phyloP scores from a whole-genome alignment of 805 yeast genomes.

The Priceomyces medius region DNA sequence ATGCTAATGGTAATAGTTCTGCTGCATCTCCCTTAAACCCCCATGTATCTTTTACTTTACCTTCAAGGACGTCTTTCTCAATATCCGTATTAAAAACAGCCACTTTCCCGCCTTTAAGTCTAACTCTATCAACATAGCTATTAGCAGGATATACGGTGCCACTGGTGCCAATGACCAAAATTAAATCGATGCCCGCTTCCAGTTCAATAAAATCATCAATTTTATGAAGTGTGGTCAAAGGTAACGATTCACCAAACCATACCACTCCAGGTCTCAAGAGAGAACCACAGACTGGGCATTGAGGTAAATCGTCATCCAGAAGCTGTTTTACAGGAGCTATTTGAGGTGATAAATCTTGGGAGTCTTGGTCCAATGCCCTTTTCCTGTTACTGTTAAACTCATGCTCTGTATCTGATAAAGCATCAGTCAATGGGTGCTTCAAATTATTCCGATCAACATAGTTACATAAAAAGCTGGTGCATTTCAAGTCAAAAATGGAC shows the following conservation, averaged over 20 bases:
- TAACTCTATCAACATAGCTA: conserved; percentile 79
- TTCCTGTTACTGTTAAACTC: conserved; percentile 27
- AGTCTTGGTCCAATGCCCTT: conserved; percentile 11
- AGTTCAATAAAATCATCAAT: conserved; percentile 70
- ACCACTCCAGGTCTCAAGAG: conserved; percentile 85
- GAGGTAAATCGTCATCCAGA: conserved; percentile 57
- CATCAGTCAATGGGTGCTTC: conserved; percentile 58
- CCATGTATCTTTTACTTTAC: conserved; percentile 52
- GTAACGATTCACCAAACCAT: conserved; percentile 92
- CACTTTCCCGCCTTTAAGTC: conserved; percentile 70
- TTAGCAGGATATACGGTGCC: conserved; percentile 91
- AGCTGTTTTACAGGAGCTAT: conserved; percentile 50
- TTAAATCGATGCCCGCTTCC: conserved; percentile 58
- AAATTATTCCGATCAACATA: conserved; percentile 53
- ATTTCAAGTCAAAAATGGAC: conserved; percentile 64
- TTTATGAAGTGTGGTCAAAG: conserved; percentile 56
- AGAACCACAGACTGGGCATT: conserved; percentile 71
- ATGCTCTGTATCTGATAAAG: conserved; percentile 42
- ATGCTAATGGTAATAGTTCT: conserved; percentile 61
- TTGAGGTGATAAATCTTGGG: conserved; percentile 36
- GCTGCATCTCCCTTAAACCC: conserved; percentile 82
- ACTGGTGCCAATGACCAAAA: conserved; percentile 82
- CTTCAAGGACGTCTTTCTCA: conserved; percentile 43
- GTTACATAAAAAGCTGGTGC: conserved; percentile 75
- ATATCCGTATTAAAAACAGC: conserved; percentile 80